Percentiles rank a stretch among this genome's conserved stretches.
Evolutionary conservation across 1,284 basidiomycete genomes (phyloP).

Genomic region (Ustilago shanxiensis): DNA sequence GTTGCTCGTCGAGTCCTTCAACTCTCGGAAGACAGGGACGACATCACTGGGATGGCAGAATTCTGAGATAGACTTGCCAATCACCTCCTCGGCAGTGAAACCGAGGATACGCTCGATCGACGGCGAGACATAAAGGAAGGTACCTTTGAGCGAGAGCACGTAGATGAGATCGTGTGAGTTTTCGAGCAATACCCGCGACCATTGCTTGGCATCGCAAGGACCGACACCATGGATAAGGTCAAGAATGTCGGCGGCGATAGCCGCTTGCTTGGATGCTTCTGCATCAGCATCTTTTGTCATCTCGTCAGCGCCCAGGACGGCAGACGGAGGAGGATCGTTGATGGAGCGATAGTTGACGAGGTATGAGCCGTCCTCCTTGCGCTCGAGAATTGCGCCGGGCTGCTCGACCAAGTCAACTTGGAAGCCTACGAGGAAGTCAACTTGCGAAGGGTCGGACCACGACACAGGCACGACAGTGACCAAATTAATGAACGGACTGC

Average conservation of each 20-base stretch:
- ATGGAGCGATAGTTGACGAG: slow-evolving; percentile 63
- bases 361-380: slow-evolving; percentile 61
- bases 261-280: slow-evolving; percentile 46
- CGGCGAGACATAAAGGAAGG: slow-evolving; percentile 88
- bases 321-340: slow-evolving; percentile 49
- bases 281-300: slow-evolving; percentile 45
- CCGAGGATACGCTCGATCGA: slow-evolving; percentile 64
- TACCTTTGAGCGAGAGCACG: slow-evolving; percentile 92
- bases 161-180: slow-evolving; percentile 80
- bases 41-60: slow-evolving; percentile 89
- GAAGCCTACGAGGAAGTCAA: slow-evolving; percentile 91
- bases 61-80: slow-evolving; percentile 82
- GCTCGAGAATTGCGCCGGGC: slow-evolving; percentile 81
- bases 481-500: slow-evolving; percentile 78
- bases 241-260: slow-evolving; percentile 51
- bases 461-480: slow-evolving; percentile 69
- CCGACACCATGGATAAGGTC: slow-evolving; percentile 52
- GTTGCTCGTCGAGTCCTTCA: slow-evolving; percentile 80
- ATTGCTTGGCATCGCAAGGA: slow-evolving; percentile 54
- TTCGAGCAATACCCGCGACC: slow-evolving; percentile 61
- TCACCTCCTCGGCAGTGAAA: slow-evolving; percentile 78
- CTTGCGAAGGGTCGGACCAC: slow-evolving; percentile 77
- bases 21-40: slow-evolving; percentile 88
- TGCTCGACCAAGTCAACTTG: slow-evolving; percentile 83
- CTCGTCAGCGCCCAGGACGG: slow-evolving; percentile 35